Evolutionary conservation across 169 alveolate genomes (phyloP), one percentile per base, ranked within the genome.

Genomic region (Cryptosporidium sp.): DNA sequence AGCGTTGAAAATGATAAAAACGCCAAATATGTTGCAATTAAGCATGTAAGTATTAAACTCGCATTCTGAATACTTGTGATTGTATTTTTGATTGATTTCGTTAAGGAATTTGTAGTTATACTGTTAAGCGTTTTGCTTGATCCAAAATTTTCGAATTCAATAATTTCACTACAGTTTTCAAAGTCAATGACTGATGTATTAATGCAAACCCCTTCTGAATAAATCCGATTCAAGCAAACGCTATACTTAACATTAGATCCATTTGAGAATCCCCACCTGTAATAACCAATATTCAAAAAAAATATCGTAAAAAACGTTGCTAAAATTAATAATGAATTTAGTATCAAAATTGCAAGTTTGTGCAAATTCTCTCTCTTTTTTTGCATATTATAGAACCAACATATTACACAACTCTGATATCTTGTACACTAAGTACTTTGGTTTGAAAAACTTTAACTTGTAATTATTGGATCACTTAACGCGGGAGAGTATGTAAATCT

Each of bases 231-330:
- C 6, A 44, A 29, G 18, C 33, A 26, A 31, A 72, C 51, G 10
- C 37, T 72, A 72, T 72, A 72, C 29, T 16, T 56, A 23, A 72
- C 53, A 53, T 52, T 21, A 51, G 85, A 72, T 12, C 85, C 85
- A 53, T 72, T 72, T 52, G 70, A 37, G 31, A 72, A 72, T 29
- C 37, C 69, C 85, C 85, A 72, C 12, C 35, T 51, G 21, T 72
- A 72, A 33, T 31, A 21, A 29, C 85, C 62, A 18, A 72, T 21
- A 26, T 45, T 45, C 2, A n/a, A 12, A 23, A 56, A 51, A 45
- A 72, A 72, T 18, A 69, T 72, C 1, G 85, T 72, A 39, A 52
- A 51, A 29, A 72, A 26, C 31, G 62, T 52, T 23, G 67, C 52
- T 29, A 31, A 16, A 44, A 72, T 53, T 31, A 51, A n/a, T 69